Conservation (phyloP, 345 rosid genomes). For the Rhizophora apiculata region DNA sequence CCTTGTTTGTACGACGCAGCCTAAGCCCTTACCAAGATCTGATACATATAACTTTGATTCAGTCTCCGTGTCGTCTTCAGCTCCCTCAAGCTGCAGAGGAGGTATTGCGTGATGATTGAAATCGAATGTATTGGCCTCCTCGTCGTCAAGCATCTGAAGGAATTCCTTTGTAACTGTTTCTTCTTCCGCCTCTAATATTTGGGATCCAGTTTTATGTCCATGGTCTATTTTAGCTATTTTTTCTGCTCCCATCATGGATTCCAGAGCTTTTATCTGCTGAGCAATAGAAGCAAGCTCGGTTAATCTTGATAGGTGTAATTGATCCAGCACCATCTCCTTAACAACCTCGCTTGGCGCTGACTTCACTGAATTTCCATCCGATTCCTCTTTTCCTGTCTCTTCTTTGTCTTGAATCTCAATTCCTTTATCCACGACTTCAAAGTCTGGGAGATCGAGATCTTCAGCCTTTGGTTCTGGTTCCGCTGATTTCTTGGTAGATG, state of each 20-base stretch:
- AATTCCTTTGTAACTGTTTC: slow-evolving; percentile 80
- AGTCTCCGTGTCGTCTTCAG: slow-evolving; percentile 36
- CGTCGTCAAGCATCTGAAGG: slow-evolving; percentile 79
- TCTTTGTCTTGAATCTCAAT: slow-evolving; percentile 66
- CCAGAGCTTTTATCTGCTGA: slow-evolving; percentile 88
- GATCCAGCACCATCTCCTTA: slow-evolving; percentile 69
- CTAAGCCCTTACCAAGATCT: slow-evolving; percentile 85
- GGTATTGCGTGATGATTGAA: slow-evolving; percentile 45
- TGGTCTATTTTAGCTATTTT: slow-evolving; percentile 34
- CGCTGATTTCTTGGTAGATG: slow-evolving; percentile 31
- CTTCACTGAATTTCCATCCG: slow-evolving; percentile 42
- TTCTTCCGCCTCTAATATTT: slow-evolving; percentile 73
- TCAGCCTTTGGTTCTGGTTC: slow-evolving; percentile 47
- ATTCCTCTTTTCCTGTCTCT: slow-evolving; percentile 31
- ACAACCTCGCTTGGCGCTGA: slow-evolving; percentile 56
- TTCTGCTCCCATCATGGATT: slow-evolving; percentile 70
- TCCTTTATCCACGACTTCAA: slow-evolving; percentile 86
- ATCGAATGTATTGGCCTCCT: slow-evolving; percentile 39
- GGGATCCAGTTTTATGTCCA: slow-evolving; percentile 57
- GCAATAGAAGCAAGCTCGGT: slow-evolving; percentile 86
- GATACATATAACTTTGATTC: slow-evolving; percentile 60
- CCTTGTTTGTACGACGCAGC: slow-evolving; percentile 84
- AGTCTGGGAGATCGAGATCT: slow-evolving; percentile 67
- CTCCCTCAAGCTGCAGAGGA: slow-evolving; percentile 44
- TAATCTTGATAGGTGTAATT: slow-evolving; percentile 51